A percentile compares a stretch with the other conserved stretches of the same genome.
phyloP scores from a whole-genome alignment of 208 protist species.

The Leishmania major region DNA sequence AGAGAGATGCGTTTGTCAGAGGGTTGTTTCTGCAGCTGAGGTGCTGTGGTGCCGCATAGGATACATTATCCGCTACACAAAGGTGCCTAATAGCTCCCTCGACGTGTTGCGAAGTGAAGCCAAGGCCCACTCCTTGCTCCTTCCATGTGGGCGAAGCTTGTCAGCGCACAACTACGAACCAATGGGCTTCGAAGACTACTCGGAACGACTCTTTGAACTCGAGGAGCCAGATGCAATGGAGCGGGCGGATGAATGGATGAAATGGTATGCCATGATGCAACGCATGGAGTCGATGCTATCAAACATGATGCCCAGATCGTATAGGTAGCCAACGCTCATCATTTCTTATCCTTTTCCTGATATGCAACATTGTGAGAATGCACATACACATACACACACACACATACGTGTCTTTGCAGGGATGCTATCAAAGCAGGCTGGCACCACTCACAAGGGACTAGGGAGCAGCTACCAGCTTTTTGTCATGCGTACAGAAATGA shows the following conservation, averaged over 20 bases:
- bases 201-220: constrained; percentile 76
- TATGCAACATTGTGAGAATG: background rate
- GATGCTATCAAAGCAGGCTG: background rate
- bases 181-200: constrained; percentile 82
- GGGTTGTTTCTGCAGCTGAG: constrained; percentile 39
- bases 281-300: constrained; percentile 34
- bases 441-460: background rate
- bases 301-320: background rate
- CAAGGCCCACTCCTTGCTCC: constrained; percentile 19
- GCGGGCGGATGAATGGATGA: constrained; percentile 74
- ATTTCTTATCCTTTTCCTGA: background rate
- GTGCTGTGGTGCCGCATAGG: constrained; percentile 69
- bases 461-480: background rate
- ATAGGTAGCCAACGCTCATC: background rate
- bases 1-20: constrained; percentile 28
- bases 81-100: constrained; percentile 27
- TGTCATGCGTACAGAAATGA: background rate
- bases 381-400: background rate
- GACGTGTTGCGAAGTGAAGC: constrained; percentile 13
- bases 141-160: constrained; percentile 69
- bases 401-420: background rate
- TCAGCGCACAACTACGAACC: constrained; percentile 44
- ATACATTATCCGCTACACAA: constrained; percentile 75
- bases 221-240: constrained; percentile 65
- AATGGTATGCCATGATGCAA: constrained; percentile 68